Conservation (phyloP, 805 yeast genomes). For the Kodamaea laetipori region DNA sequence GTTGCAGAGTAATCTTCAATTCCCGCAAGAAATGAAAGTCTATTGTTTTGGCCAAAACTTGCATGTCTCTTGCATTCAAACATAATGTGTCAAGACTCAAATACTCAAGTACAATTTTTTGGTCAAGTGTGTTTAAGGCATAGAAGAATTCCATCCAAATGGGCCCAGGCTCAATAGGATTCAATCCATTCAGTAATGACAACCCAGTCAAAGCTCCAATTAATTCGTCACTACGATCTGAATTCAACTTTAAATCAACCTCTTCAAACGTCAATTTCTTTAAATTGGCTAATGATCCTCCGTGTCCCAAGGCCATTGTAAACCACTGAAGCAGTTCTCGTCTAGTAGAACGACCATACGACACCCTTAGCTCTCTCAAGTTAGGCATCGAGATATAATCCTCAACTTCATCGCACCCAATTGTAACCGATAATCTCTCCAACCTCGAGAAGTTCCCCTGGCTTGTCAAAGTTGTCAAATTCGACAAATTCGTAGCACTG, state of each 20-base stretch:
- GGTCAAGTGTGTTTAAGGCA: background rate
- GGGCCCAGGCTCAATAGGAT: background rate
- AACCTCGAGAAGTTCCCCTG: slow-evolving; percentile 3
- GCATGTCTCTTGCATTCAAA: slow-evolving; percentile 16
- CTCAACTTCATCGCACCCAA: background rate
- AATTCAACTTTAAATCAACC: background rate
- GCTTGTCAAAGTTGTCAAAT: background rate
- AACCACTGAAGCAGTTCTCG: slow-evolving; percentile 3
- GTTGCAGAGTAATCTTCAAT: slow-evolving; percentile 5
- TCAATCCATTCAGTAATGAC: background rate
- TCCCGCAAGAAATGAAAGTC: background rate
- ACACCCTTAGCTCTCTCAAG: background rate
- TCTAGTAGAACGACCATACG: background rate
- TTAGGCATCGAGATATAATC: background rate
- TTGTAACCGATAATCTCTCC: slow-evolving; percentile 1
- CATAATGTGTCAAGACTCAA: slow-evolving; percentile 15
- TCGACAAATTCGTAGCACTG: slow-evolving; percentile 1
- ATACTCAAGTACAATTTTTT: background rate
- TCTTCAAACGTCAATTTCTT: background rate
- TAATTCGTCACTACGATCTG: slow-evolving; percentile 2
- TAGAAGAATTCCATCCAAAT: slow-evolving; percentile 8
- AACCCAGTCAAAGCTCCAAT: slow-evolving; percentile 4
- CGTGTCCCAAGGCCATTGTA: slow-evolving; percentile 3
- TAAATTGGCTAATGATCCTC: slow-evolving; percentile 5
- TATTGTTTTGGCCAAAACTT: slow-evolving; percentile 6